Evolutionary conservation across 2,329 filamentous ascomycete species (phyloP), one percentile per base, ranked within the genome.

Genomic region (Colletotrichum siamense): DNA sequence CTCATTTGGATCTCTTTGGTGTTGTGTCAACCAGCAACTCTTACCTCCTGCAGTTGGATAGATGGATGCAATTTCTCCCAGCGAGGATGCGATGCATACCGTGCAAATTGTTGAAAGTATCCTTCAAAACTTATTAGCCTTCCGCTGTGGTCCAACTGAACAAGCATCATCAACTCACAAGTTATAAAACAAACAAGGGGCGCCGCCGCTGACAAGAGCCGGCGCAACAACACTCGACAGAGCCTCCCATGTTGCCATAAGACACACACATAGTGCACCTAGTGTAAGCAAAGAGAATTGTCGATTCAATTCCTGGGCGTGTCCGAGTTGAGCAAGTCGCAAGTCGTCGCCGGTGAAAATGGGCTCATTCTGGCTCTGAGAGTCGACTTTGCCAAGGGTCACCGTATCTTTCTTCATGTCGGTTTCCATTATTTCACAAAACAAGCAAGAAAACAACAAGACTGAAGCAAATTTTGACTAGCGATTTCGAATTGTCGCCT

Each of bases 191-290:
- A 88, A 78, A 76, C 86, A 88, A 3, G 86, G 86, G 1, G 87
- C 86, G 36, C 88, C 87, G 0, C 88, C 88, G 64, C 84, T 87
- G 3, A 83, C 83, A 61, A 89, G 77, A 7, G 87, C 88, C 7
- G 83, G 83, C 6, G 86, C 84, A 16, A 90, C 82, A 8, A 89
- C 88, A 2, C 85, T 86, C 0, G 86, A 86, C 5, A 89, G 79
- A 1, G 88, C 88, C 74, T 90, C 88, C 88, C 88, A 90, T 8
- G 88, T 89, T 55, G 85, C 88, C 87, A 89, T 89, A 59, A 90
- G 81, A 69, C 87, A 88, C 9, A 89, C 79, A 61, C 87, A 86
- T 8, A 90, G 80, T 7, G 84, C 83, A 16, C 84, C 84, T 4
- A 90, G 81, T 1, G 88, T 87, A 79, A 85, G 86, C 2, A 89